These are phyloP conservation scores for Phanerochaete sordida DNA, from an alignment of 768 basidiomycete genomes.

Conservation along the genomic window DNA sequence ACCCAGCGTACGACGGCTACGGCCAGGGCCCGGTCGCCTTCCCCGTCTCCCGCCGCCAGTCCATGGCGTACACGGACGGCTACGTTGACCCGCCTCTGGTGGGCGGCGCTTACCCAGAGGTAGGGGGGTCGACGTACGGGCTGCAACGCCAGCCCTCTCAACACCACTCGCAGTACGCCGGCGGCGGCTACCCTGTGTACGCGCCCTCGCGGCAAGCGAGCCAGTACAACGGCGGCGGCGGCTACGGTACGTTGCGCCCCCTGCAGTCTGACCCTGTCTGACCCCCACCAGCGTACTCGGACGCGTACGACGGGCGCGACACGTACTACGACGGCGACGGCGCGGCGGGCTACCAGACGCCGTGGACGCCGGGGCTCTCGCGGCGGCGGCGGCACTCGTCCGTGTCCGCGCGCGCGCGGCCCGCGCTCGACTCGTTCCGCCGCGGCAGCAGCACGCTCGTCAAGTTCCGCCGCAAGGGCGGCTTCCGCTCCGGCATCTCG, in stretches of 20 bases:
- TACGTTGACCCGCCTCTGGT: conserved; percentile 34
- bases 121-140: conserved; percentile 20
- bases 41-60: conserved; percentile 18
- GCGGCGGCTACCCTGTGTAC: conserved; percentile 48
- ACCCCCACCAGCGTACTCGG: conserved; percentile 40
- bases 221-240: conserved; percentile 14
- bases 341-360: conserved; percentile 13
- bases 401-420: conserved; percentile 32
- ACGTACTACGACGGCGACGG: conserved; percentile 41
- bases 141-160: neutral
- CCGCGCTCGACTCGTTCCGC: conserved; percentile 38
- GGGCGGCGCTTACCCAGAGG: conserved; percentile 41
- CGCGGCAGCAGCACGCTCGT: conserved; percentile 48
- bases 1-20: conserved; percentile 39
- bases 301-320: conserved; percentile 47
- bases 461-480: conserved; percentile 74
- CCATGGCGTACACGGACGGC: conserved; percentile 20
- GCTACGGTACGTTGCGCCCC: conserved; percentile 17
- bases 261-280: neutral
- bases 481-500: conserved; percentile 60
- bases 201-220: conserved; percentile 21
- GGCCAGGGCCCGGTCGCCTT: conserved; percentile 32
- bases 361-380: conserved; percentile 13
- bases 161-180: conserved; percentile 32
- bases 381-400: conserved; percentile 42